A percentile compares a stretch with the other conserved stretches of the same genome.
These are phyloP conservation scores for Didymella pomorum DNA, from an alignment of 2,329 filamentous ascomycete genomes.

Conservation along the genomic window DNA sequence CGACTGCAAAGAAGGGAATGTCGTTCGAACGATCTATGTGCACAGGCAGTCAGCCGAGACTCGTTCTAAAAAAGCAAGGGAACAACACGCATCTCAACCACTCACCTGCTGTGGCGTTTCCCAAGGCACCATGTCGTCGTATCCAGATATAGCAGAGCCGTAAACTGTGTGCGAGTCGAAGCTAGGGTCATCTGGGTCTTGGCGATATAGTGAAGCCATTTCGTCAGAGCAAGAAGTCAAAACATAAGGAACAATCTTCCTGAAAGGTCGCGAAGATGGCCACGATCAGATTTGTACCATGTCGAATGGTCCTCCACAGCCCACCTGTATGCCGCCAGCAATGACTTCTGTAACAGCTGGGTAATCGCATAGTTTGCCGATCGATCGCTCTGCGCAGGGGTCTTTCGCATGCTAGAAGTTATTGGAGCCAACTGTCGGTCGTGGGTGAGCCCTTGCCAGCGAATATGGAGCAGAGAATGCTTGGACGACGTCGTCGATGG, in stretches of 20 bases:
- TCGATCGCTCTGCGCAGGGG: not conserved
- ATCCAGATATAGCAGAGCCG: not conserved
- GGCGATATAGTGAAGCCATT: not conserved
- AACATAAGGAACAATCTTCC: no score
- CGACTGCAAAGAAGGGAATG: not conserved
- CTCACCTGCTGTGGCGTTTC: not conserved
- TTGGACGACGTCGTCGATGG: not conserved
- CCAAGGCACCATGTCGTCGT: not conserved
- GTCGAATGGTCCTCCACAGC: not conserved
- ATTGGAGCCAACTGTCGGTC: not conserved
- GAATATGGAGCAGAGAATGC: not conserved
- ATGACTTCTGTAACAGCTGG: not conserved
- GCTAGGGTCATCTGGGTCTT: not conserved
- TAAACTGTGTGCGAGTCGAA: not conserved
- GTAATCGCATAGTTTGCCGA: not conserved
- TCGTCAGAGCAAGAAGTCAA: no score
- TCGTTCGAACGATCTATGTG: not conserved
- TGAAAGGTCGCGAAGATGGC: not conserved
- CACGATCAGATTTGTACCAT: not conserved
- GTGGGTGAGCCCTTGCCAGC: not conserved
- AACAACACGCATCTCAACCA: not conserved
- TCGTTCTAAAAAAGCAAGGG: no score
- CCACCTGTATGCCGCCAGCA: no score
- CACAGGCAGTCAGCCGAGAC: not conserved
- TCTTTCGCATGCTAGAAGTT: not conserved